These are phyloP conservation scores for Calvatia gigantea DNA, from an alignment of 768 basidiomycete species.

Conservation along the genomic window DNA sequence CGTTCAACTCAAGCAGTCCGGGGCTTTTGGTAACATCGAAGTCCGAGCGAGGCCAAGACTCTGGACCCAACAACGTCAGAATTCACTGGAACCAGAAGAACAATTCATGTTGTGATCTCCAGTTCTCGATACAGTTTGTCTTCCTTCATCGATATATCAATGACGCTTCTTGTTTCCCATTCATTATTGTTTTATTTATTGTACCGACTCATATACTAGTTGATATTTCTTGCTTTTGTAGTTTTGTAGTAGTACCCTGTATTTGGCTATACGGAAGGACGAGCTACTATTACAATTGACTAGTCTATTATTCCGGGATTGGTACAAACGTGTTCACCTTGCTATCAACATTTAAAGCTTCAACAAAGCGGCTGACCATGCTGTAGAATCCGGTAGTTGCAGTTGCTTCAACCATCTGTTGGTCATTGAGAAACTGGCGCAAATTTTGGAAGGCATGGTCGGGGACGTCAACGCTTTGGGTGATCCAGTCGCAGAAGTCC, in stretches of 20 bases:
- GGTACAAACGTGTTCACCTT: conserved; percentile 42
- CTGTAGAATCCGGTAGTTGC: conserved; percentile 56
- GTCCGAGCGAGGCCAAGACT: conserved; percentile 78
- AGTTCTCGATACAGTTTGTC: neutral
- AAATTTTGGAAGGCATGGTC: conserved; percentile 18
- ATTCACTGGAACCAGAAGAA: neutral
- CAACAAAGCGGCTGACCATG: conserved; percentile 63
- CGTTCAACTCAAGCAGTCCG: conserved; percentile 71
- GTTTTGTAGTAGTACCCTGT: conserved; percentile 2
- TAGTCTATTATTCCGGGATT: conserved; percentile 1
- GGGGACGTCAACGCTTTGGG: conserved; percentile 17
- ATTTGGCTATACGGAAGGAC: neutral
- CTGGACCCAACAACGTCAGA: conserved; percentile 58
- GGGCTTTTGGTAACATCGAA: conserved; percentile 83
- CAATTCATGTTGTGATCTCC: conserved; percentile 3
- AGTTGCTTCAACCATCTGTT: conserved; percentile 50
- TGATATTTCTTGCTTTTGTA: neutral
- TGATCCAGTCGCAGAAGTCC: conserved; percentile 56
- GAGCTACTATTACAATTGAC: neutral
- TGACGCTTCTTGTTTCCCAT: neutral
- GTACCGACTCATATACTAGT: neutral
- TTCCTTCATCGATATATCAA: neutral
- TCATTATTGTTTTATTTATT: conserved; percentile 5
- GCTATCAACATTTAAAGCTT: conserved; percentile 58
- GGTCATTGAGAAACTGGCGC: conserved; percentile 32